phyloP scores from a whole-genome alignment of 2,329 filamentous ascomycete genomes.

The Penicillium frequentans region DNA sequence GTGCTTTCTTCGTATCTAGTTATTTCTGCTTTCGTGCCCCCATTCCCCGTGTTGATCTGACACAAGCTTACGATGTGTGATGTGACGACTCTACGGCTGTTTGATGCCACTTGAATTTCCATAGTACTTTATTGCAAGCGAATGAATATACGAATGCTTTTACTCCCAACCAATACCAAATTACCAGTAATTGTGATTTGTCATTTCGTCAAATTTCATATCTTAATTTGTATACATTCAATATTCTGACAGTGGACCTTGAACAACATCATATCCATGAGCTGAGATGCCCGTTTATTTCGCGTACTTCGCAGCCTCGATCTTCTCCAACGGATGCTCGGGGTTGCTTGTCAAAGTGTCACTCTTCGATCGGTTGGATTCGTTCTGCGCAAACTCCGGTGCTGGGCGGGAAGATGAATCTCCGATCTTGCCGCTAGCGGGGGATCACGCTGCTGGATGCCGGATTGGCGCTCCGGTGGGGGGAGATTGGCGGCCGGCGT shows the following conservation, averaged over 20 bases:
- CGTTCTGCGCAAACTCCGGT: conserved; percentile 14
- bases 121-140: conserved; percentile 8
- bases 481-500: conserved; percentile 74
- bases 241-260: neutral
- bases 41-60: neutral
- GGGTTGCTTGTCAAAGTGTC: conserved; percentile 42
- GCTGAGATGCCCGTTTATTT: neutral
- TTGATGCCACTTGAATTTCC: neutral
- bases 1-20: conserved; percentile 7
- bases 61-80: conserved; percentile 16
- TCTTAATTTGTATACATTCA: neutral
- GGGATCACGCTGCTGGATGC: conserved; percentile 62
- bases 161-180: neutral
- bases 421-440: conserved; percentile 58
- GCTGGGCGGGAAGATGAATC: conserved; percentile 1
- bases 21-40: neutral
- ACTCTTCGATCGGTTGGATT: conserved; percentile 30
- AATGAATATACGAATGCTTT: conserved; percentile 6
- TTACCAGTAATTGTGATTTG: neutral
- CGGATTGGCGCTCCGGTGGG: conserved; percentile 66
- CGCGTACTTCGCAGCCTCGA: conserved; percentile 36
- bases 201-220: neutral
- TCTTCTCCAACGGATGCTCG: conserved; percentile 39
- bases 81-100: conserved; percentile 2
- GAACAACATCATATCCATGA: neutral